Conservation (phyloP, 1,139 yeast species). For the Candida sp. region DNA sequence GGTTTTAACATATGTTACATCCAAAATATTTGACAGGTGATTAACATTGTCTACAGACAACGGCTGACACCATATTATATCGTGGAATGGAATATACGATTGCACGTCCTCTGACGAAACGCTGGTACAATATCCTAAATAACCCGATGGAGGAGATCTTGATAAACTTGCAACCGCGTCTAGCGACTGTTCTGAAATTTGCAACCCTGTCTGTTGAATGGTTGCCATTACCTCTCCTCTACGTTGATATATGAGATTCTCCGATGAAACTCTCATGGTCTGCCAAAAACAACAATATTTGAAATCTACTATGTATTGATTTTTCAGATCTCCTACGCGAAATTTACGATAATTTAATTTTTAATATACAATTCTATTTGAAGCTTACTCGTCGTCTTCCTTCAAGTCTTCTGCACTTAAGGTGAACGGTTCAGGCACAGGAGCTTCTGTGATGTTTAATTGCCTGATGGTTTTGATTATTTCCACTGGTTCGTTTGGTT, state of each 20-base stretch:
- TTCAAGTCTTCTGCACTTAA: slow-evolving; percentile 52
- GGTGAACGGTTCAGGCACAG: slow-evolving; percentile 83
- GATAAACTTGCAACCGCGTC: slow-evolving; percentile 5
- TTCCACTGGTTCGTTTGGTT: slow-evolving; percentile 63
- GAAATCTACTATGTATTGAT: not conserved
- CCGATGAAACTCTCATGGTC: slow-evolving; percentile 7
- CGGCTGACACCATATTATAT: slow-evolving; percentile 26
- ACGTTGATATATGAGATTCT: slow-evolving; percentile 10
- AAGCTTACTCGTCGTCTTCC: slow-evolving; percentile 20
- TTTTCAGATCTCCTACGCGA: not conserved
- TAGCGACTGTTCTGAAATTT: slow-evolving; percentile 9
- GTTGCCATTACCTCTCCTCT: slow-evolving; percentile 6
- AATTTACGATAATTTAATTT: not conserved
- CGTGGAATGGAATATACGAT: slow-evolving; percentile 17
- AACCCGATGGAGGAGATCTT: not conserved
- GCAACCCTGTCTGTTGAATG: slow-evolving; percentile 9
- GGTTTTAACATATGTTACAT: slow-evolving; percentile 18
- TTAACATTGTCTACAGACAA: slow-evolving; percentile 5
- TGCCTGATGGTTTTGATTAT: slow-evolving; percentile 85
- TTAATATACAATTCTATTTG: not conserved
- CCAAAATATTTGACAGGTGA: slow-evolving; percentile 12
- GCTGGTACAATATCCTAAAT: slow-evolving; percentile 3
- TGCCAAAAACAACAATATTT: not conserved
- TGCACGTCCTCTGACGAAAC: not conserved
- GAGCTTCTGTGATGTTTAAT: slow-evolving; percentile 78